A percentile compares a stretch with the other conserved stretches of the same genome.
phyloP scores from a whole-genome alignment of 176 grass and related monocot genomes.

The Areca catechu region DNA sequence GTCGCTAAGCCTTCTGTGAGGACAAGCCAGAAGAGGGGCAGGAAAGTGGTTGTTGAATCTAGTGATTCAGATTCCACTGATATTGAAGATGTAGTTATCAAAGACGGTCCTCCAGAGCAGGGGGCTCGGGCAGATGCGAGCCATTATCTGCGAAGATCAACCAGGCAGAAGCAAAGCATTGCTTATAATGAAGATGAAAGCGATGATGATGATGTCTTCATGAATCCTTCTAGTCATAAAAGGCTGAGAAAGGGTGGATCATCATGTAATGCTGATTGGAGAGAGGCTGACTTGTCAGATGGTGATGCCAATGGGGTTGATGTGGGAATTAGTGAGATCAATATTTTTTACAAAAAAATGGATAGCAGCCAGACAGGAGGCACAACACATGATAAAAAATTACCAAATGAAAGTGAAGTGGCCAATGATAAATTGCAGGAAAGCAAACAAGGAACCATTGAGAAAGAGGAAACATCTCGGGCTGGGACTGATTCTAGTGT shows the following conservation, averaged over 20 bases:
- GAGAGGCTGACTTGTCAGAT: background rate
- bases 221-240: background rate
- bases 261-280: background rate
- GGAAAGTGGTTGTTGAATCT: constrained; percentile 7
- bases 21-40: constrained; percentile 4
- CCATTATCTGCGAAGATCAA: constrained; percentile 14
- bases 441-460: background rate
- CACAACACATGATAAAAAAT: constrained; percentile 1
- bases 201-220: background rate
- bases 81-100: background rate
- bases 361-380: constrained; percentile 19
- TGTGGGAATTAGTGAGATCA: background rate
- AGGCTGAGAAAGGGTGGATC: background rate
- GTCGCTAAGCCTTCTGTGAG: constrained; percentile 4
- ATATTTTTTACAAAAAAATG: constrained; percentile 11
- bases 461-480: constrained; percentile 1
- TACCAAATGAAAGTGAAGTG: constrained; percentile 1
- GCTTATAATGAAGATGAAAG: constrained; percentile 16
- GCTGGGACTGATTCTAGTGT: background rate
- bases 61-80: constrained; percentile 16
- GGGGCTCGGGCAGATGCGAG: background rate
- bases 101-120: background rate
- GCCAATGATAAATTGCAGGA: background rate
- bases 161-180: constrained; percentile 16
- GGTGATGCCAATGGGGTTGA: background rate